These are phyloP conservation scores for Pseudocercospora cruenta DNA, from an alignment of 2,329 filamentous ascomycete genomes.

Conservation along the genomic window DNA sequence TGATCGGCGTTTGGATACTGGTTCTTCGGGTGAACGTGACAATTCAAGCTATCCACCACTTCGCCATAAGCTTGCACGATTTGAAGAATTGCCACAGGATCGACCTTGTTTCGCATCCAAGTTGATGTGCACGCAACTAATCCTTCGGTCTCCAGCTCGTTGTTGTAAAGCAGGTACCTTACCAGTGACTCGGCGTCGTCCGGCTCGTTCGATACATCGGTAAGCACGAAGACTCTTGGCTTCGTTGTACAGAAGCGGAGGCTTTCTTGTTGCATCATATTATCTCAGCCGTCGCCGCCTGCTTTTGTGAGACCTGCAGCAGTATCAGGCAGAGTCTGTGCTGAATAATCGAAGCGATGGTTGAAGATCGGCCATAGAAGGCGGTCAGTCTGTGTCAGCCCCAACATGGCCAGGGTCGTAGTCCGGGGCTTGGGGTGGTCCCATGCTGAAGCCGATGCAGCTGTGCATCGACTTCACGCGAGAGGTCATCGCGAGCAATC, in stretches of 20 bases:
- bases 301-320: neutral
- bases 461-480: neutral
- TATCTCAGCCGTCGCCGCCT: neutral
- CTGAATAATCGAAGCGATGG: neutral
- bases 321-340: neutral
- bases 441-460: neutral
- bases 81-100: constrained; percentile 33
- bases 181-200: constrained; percentile 34
- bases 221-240: constrained; percentile 24
- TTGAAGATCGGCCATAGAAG: neutral
- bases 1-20: constrained; percentile 31
- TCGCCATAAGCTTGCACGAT: constrained; percentile 37
- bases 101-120: constrained; percentile 17
- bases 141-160: constrained; percentile 21
- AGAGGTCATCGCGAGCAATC: neutral
- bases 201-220: constrained; percentile 35
- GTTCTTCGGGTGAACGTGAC: constrained; percentile 39
- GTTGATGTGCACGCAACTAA: constrained; percentile 19
- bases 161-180: constrained; percentile 21
- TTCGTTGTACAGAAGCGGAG: constrained; percentile 4
- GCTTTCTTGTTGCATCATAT: neutral
- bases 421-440: neutral
- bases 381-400: neutral
- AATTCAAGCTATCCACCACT: constrained; percentile 47
- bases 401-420: neutral